Percentiles rank a stretch among this genome's conserved stretches.
These are phyloP conservation scores for Ziziphus jujuba DNA, from an alignment of 306 rosid species.

Conservation along the genomic window DNA sequence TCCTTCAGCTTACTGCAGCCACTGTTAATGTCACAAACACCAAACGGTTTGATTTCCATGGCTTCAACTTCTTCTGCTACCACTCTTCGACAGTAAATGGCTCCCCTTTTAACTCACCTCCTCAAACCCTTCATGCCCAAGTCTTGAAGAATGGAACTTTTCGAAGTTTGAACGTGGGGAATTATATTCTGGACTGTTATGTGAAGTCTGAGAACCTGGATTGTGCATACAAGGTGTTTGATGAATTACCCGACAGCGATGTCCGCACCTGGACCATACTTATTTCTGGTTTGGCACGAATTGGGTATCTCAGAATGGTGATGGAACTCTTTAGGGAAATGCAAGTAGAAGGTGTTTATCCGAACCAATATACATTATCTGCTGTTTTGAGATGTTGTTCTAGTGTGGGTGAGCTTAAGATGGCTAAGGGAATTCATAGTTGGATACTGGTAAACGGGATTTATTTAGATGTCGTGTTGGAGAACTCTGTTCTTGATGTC, in stretches of 20 bases:
- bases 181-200: constrained; percentile 38
- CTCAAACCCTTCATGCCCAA: constrained; percentile 52
- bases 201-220: constrained; percentile 46
- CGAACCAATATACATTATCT: constrained; percentile 71
- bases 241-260: constrained; percentile 56
- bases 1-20: constrained; percentile 1
- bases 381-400: constrained; percentile 66
- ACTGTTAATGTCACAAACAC: not conserved
- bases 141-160: constrained; percentile 53
- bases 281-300: constrained; percentile 66
- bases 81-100: constrained; percentile 29
- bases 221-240: constrained; percentile 62
- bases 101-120: constrained; percentile 20
- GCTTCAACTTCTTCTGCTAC: constrained; percentile 26
- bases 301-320: constrained; percentile 41
- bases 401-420: constrained; percentile 36
- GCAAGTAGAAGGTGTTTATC: constrained; percentile 55
- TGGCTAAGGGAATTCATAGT: constrained; percentile 69
- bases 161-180: constrained; percentile 34
- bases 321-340: constrained; percentile 58
- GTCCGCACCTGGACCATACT: constrained; percentile 72
- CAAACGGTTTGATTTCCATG: constrained; percentile 11
- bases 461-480: constrained; percentile 61
- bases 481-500: constrained; percentile 72
- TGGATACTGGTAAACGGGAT: constrained; percentile 75